These are phyloP conservation scores for Ascomycota sp. DNA, from an alignment of 2,329 filamentous ascomycete genomes.

Conservation along the genomic window DNA sequence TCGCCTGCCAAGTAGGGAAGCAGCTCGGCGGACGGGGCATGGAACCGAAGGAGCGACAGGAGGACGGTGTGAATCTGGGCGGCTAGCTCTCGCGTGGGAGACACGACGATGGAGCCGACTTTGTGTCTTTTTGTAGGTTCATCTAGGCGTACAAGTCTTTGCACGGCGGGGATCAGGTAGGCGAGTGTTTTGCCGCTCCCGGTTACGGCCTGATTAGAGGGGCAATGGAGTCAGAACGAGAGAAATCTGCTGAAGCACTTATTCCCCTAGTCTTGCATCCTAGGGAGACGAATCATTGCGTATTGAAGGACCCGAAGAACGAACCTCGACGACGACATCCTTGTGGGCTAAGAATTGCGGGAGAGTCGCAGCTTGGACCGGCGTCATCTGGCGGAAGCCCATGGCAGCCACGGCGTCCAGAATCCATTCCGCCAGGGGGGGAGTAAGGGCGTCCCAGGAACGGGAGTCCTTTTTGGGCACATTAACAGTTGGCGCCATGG, in stretches of 20 bases:
- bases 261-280: too few relatives aligned
- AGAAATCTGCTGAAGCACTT: neutral
- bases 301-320: conserved; percentile 3
- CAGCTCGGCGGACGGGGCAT: conserved; percentile 50
- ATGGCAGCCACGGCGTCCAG: conserved; percentile 63
- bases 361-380: conserved; percentile 81
- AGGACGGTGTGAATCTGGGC: conserved; percentile 75
- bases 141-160: conserved; percentile 57
- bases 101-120: conserved; percentile 74
- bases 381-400: conserved; percentile 74
- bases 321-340: conserved; percentile 77
- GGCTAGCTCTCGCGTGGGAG: conserved; percentile 75
- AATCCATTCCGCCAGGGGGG: conserved; percentile 41
- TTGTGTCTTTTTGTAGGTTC: conserved; percentile 77
- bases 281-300: neutral
- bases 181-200: conserved; percentile 78
- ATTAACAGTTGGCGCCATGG: neutral
- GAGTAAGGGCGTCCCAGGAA: conserved; percentile 19
- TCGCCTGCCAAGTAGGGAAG: conserved; percentile 31
- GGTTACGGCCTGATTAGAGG: conserved; percentile 43
- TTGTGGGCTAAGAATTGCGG: conserved; percentile 76
- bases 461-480: conserved; percentile 23
- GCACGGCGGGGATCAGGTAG: conserved; percentile 64
- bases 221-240: neutral
- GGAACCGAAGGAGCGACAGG: conserved; percentile 55